Percentiles rank a stretch among this genome's conserved stretches.
These are phyloP conservation scores for Trichoderma erinaceum DNA, from an alignment of 495 filamentous ascomycete genomes.

Conservation along the genomic window DNA sequence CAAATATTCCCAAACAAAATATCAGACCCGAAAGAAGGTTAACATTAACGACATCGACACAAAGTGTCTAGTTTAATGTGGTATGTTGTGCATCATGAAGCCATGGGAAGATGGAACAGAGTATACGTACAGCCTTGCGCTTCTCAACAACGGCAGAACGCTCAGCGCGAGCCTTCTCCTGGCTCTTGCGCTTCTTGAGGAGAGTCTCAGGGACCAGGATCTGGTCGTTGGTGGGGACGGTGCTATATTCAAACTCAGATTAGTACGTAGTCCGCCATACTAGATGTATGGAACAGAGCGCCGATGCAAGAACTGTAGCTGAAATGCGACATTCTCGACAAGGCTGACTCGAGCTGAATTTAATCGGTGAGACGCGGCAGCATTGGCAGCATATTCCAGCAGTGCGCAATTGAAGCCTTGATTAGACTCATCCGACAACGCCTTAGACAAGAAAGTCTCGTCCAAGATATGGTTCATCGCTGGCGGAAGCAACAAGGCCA, in stretches of 20 bases:
- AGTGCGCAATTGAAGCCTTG: constrained; percentile 18
- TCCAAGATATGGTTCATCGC: constrained; percentile 52
- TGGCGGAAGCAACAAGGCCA: constrained; percentile 15
- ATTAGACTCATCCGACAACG: constrained; percentile 70
- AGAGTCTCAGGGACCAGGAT: constrained; percentile 96
- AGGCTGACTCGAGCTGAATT: constrained; percentile 79
- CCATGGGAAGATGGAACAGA: constrained; percentile 21
- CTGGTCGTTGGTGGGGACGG: constrained; percentile 82
- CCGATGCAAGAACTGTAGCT: constrained; percentile 85
- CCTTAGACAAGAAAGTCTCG: constrained; percentile 47
- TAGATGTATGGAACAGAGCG: constrained; percentile 59
- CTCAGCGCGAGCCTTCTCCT: constrained; percentile 95
- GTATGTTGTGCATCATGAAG: constrained; percentile 60
- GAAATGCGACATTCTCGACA: constrained; percentile 79
- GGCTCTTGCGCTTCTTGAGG: constrained; percentile 99
- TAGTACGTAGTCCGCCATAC: constrained; percentile 66
- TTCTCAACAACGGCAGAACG: constrained; percentile 70
- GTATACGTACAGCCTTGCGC: constrained; percentile 76
- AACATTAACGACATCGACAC: constrained; percentile 89
- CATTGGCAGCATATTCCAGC: constrained; percentile 18
- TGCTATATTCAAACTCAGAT: constrained; percentile 52
- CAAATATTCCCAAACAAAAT: constrained; percentile 27
- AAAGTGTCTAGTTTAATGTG: constrained; percentile 73
- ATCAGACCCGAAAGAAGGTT: constrained; percentile 99
- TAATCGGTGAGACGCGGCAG: constrained; percentile 59